phyloP scores from a whole-genome alignment of 305 asterid genomes.

The Fraxinus dipetala region DNA sequence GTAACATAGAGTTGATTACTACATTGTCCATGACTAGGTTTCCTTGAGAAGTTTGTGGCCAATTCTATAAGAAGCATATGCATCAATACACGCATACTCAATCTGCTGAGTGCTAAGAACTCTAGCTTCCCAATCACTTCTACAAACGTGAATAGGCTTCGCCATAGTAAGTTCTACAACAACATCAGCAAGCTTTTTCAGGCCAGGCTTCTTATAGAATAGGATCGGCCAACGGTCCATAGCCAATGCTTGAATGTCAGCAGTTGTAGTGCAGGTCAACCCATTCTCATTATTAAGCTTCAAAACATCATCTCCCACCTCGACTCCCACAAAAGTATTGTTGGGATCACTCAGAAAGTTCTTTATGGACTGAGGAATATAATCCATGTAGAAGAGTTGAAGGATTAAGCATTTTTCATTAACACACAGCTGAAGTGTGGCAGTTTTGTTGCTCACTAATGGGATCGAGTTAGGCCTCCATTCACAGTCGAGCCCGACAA shows the following conservation, averaged over 20 bases:
- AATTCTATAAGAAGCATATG: constrained; percentile 34
- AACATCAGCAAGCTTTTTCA: constrained; percentile 24
- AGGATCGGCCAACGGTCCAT: constrained; percentile 19
- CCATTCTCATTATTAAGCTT: constrained; percentile 22
- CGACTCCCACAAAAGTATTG: constrained; percentile 32
- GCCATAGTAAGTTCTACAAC: constrained; percentile 19
- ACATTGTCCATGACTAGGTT: background rate
- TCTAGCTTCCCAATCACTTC: constrained; percentile 35
- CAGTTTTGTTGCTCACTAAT: constrained; percentile 22
- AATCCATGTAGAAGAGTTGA: constrained; percentile 28
- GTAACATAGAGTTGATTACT: background rate
- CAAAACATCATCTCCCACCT: constrained; percentile 19
- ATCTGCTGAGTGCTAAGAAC: constrained; percentile 26
- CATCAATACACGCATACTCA: constrained; percentile 38
- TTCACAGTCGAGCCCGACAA: constrained; percentile 34
- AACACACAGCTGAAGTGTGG: constrained; percentile 34
- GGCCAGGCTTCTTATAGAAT: constrained; percentile 24
- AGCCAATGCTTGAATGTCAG: constrained; percentile 24
- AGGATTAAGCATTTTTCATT: constrained; percentile 25
- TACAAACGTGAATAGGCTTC: constrained; percentile 27
- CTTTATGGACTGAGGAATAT: constrained; percentile 23
- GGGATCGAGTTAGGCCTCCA: constrained; percentile 21
- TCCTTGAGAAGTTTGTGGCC: constrained; percentile 7
- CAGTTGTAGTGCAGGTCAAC: constrained; percentile 3
- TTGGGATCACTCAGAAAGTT: constrained; percentile 10